Conservation (phyloP, 805 yeast species). For the Candida jianshihensis region DNA sequence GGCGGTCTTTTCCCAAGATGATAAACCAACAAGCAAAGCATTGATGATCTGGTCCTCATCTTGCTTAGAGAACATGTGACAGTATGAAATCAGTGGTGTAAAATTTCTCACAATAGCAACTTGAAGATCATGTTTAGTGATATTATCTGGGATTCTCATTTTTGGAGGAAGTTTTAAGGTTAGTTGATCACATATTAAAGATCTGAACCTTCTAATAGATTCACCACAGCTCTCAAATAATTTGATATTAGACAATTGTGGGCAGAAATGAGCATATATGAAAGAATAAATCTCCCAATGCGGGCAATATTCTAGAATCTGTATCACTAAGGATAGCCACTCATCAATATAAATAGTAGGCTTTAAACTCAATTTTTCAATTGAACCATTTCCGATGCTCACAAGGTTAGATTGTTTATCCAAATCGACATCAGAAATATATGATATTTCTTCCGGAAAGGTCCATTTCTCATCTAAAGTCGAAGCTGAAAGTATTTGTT, state of each 20-base stretch:
- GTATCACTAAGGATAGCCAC: conserved; percentile 46
- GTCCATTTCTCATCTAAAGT: conserved; percentile 39
- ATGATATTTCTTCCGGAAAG: conserved; percentile 50
- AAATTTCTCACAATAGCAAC: conserved; percentile 57
- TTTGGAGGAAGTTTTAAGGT: conserved; percentile 39
- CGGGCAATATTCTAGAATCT: conserved; percentile 43
- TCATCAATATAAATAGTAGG: conserved; percentile 34
- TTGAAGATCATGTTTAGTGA: conserved; percentile 56
- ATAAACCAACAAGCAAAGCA: conserved; percentile 52
- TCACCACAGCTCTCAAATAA: conserved; percentile 40
- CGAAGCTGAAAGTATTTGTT: conserved; percentile 1
- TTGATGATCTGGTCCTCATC: conserved; percentile 61
- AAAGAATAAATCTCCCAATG: conserved; percentile 71
- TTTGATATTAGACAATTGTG: conserved; percentile 55
- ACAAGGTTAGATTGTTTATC: conserved; percentile 30
- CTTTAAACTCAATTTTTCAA: conserved; percentile 11
- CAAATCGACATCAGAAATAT: conserved; percentile 38
- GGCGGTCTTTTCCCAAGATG: conserved; percentile 74
- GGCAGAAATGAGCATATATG: conserved; percentile 59
- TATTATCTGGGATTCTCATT: conserved; percentile 33
- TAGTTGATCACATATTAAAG: conserved; percentile 53
- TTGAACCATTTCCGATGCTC: conserved; percentile 16
- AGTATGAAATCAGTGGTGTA: conserved; percentile 58
- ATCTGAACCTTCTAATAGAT: conserved; percentile 34
- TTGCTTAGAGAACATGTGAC: conserved; percentile 40